phyloP scores from a whole-genome alignment of 2,329 filamentous ascomycete genomes.

The Pyrenochaeta sp. region DNA sequence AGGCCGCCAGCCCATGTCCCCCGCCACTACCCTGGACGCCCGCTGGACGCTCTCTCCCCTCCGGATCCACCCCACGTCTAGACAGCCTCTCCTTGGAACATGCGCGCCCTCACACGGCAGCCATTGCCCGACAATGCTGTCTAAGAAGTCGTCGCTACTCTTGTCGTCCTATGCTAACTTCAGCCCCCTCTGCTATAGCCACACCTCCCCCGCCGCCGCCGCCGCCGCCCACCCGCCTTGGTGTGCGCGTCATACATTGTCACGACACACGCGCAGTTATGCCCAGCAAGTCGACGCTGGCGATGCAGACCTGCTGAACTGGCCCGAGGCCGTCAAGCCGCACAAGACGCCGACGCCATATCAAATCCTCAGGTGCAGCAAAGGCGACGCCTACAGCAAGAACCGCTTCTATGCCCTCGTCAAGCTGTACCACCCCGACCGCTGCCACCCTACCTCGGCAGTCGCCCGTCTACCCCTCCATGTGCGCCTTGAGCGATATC shows the following conservation, averaged over 20 bases:
- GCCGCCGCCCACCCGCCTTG: conserved; percentile 36
- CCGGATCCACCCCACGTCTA: conserved; percentile 7
- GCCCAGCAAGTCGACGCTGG: conserved; percentile 35
- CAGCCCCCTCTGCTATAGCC: conserved; percentile 22
- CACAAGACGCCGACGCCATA: conserved; percentile 77
- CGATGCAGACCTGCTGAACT: conserved; percentile 34
- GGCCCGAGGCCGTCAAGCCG: conserved; percentile 47
- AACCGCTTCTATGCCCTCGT: conserved; percentile 87
- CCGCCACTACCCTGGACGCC: conserved; percentile 9
- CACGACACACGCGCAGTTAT: conserved; percentile 34
- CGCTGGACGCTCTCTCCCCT: not conserved
- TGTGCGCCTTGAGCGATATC: conserved; percentile 85
- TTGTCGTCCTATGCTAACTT: conserved; percentile 30
- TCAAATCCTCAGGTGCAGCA: conserved; percentile 77
- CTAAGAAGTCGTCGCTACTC: conserved; percentile 34
- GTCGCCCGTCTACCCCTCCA: conserved; percentile 61
- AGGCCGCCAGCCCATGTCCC: not conserved
- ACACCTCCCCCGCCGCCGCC: conserved; percentile 23
- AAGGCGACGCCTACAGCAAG: conserved; percentile 78
- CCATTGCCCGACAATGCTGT: conserved; percentile 47
- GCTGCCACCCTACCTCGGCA: conserved; percentile 49
- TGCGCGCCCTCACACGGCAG: conserved; percentile 27
- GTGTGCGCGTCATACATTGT: conserved; percentile 37
- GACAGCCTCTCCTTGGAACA: conserved; percentile 19
- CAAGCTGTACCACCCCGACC: conserved; percentile 95